Percentiles rank a stretch among this genome's conserved stretches.
Evolutionary conservation across 257 asterid genomes (phyloP).

Genomic region (Nicotiana tomentosiformis): DNA sequence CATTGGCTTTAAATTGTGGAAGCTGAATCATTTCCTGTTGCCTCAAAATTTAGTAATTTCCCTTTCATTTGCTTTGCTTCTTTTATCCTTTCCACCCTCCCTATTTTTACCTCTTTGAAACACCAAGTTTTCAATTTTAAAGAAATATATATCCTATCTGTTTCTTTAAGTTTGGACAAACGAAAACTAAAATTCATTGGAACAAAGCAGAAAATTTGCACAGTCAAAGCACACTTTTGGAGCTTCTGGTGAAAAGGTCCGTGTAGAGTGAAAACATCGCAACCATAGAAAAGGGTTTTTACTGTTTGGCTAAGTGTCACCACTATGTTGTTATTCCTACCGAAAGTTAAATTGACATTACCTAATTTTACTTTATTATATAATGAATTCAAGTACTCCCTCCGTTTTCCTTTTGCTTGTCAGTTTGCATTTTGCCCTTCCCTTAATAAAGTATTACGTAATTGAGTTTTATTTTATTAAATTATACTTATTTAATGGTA

Average conservation of each 20-base stretch:
- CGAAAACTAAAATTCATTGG: not conserved
- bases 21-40: slow-evolving; percentile 2
- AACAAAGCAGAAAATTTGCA: not conserved
- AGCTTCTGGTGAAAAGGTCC: not conserved
- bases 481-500: too few relatives aligned
- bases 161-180: slow-evolving; percentile 5
- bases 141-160: not conserved
- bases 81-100: not conserved
- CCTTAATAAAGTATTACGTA: too few relatives aligned
- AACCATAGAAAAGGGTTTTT: not conserved
- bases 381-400: not conserved
- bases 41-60: not conserved
- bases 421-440: not conserved
- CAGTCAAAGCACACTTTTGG: not conserved
- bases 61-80: not conserved
- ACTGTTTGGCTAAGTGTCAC: not conserved
- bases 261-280: not conserved
- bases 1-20: slow-evolving; percentile 2
- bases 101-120: not conserved
- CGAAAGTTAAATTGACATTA: not conserved
- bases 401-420: not conserved
- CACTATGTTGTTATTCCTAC: not conserved
- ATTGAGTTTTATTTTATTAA: too few relatives aligned
- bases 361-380: not conserved
- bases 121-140: not conserved